Evolutionary conservation across 1,139 yeast species (phyloP).

Genomic region (Magnusiomyces sp.): DNA sequence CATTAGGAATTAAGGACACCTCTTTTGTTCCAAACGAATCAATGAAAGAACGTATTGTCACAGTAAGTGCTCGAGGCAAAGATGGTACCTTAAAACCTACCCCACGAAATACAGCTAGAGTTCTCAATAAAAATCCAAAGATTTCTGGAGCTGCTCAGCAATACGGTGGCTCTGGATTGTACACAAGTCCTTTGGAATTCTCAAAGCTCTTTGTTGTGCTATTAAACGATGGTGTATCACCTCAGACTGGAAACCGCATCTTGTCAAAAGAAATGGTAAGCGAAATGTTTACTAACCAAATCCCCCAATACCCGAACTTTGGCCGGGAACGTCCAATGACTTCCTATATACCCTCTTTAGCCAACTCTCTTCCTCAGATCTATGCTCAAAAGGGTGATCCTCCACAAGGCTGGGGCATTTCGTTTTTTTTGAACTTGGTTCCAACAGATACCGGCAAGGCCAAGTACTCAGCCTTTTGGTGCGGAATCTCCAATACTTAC

Average conservation of each 20-base stretch:
- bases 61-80: constrained; percentile 7
- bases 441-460: constrained; percentile 37
- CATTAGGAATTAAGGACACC: constrained; percentile 2
- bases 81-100: constrained; percentile 1
- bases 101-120: background rate
- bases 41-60: constrained; percentile 3
- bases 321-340: constrained; percentile 14
- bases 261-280: constrained; percentile 22
- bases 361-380: constrained; percentile 18
- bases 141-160: background rate
- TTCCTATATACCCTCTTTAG: constrained; percentile 11
- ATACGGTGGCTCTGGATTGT: constrained; percentile 42
- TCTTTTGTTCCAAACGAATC: constrained; percentile 2
- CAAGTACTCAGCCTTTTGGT: constrained; percentile 37
- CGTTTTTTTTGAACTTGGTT: constrained; percentile 11
- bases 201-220: constrained; percentile 38
- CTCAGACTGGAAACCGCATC: constrained; percentile 16
- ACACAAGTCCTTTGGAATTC: constrained; percentile 38
- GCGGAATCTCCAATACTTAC: constrained; percentile 39
- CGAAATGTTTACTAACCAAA: constrained; percentile 19
- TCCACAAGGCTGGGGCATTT: constrained; percentile 21
- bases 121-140: background rate
- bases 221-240: constrained; percentile 36
- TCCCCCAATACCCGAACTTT: constrained; percentile 16
- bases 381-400: constrained; percentile 15